phyloP scores from a whole-genome alignment of 257 asterid genomes.

The Nicotiana sylvestris region DNA sequence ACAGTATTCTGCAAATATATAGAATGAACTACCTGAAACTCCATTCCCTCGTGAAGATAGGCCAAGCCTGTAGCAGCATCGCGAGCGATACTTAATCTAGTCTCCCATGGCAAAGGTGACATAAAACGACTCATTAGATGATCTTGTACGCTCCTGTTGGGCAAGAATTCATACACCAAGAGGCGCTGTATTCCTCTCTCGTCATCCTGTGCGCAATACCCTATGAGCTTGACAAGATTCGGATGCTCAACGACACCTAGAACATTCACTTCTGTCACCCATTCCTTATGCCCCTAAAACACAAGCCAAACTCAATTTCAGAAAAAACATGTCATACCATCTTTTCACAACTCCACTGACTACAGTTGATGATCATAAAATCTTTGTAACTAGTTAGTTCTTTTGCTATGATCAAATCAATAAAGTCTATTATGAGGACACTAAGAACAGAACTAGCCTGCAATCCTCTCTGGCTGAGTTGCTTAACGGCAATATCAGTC shows the following conservation, averaged over 20 bases:
- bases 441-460: constrained; percentile 47
- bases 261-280: constrained; percentile 90
- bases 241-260: constrained; percentile 80
- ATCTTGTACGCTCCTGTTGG: constrained; percentile 70
- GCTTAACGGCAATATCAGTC: constrained; percentile 78
- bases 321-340: neutral
- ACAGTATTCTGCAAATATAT: neutral
- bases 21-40: constrained; percentile 54
- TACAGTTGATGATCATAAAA: no score
- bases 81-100: constrained; percentile 60
- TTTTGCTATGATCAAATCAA: neutral
- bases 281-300: constrained; percentile 83
- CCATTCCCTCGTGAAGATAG: constrained; percentile 94
- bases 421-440: neutral
- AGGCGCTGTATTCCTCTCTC: constrained; percentile 92
- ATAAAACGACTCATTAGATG: constrained; percentile 61
- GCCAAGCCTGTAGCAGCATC: constrained; percentile 78
- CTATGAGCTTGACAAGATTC: constrained; percentile 78
- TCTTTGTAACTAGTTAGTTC: no score
- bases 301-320: neutral
- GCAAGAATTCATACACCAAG: constrained; percentile 65
- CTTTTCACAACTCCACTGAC: neutral
- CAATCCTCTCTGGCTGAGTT: constrained; percentile 86
- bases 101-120: constrained; percentile 70
- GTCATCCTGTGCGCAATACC: constrained; percentile 85